These are phyloP conservation scores for Metarhizium brunneum DNA, from an alignment of 2,329 filamentous ascomycete genomes.

Conservation along the genomic window DNA sequence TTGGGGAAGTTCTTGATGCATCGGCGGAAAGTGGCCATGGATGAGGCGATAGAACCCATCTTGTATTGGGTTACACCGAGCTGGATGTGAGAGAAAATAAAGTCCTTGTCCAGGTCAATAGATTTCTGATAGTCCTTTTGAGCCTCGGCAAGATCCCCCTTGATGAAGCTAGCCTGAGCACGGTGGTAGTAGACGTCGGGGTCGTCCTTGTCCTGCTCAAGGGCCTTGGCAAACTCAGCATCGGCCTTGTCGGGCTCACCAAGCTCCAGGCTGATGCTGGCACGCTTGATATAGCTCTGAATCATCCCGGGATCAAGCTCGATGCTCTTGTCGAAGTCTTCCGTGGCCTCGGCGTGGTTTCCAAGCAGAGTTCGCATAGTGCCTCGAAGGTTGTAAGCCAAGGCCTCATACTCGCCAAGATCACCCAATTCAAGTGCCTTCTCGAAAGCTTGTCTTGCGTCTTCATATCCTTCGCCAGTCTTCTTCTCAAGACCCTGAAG, in stretches of 20 bases:
- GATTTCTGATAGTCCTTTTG: constrained; percentile 99
- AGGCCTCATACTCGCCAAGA: constrained; percentile 73
- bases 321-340: constrained; percentile 85
- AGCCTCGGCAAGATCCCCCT: constrained; percentile 83
- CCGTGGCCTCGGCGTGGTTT: constrained; percentile 72
- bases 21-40: constrained; percentile 94
- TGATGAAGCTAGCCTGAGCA: constrained; percentile 96
- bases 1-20: constrained; percentile 98
- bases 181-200: constrained; percentile 99
- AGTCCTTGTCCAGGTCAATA: constrained; percentile 88
- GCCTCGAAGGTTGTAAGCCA: constrained; percentile 92
- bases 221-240: constrained; percentile 77
- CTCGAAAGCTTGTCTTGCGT: constrained; percentile 78
- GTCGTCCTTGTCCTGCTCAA: constrained; percentile 76
- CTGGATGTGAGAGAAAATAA: constrained; percentile 99
- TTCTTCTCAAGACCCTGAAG: constrained; percentile 73
- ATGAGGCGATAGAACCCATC: constrained; percentile 95
- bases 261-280: constrained; percentile 93
- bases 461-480: constrained; percentile 85
- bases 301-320: constrained; percentile 81
- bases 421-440: constrained; percentile 76
- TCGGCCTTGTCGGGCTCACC: constrained; percentile 81
- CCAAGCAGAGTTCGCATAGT: constrained; percentile 92
- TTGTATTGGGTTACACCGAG: constrained; percentile 99
- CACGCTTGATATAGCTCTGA: constrained; percentile 97